Base-by-base conservation (phyloP, 129 eudicot genomes). In the Artemisia annua region DNA sequence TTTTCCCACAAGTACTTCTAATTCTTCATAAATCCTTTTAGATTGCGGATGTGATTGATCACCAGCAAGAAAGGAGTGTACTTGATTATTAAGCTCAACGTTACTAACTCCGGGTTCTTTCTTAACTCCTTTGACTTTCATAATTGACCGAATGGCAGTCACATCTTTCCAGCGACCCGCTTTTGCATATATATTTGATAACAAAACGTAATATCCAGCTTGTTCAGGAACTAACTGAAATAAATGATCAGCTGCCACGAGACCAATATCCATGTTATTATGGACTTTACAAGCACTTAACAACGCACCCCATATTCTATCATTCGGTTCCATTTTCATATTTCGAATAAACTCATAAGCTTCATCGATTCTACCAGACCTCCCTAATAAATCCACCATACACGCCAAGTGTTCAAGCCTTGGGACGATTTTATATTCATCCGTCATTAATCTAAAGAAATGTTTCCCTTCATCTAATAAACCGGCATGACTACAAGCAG, bases 401-500 rank as follows among this genome's bases (percentile, higher is more conserved):
- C 97, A 92, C 18, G 96, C 83, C 61, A 62, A 85, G 73, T 92
- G 98, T 73, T 92, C 98, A 69, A 87, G 58, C 59, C 96, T 87
- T 28, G 95, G 96, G 57, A 63, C 55, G 11, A 92, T 84, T 48
- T 72, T 77, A 72, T 82, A 92, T 48, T 76, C 72, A 11, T 85
- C 82, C 0, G 82, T 87, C 98, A 92, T 89, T 49, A 85, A 3
- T 51, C 73, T 82, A 28, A 85, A 92, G 81, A 65, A 82, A 2
- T 74, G 56, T 57, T 67, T 75, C 48, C 98, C 98, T 55, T 92
- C 78, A 49, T 79, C 67, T 71, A 92, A 70, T 72, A 92, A 78
- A 26, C 98, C 98, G 56, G 95, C 89, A 67, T 92, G 98, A 84
- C 98, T 92, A 79, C 98, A 92, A 48, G 97, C 91, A 9, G 97